These are phyloP conservation scores for Castanea crenata DNA, from an alignment of 306 rosid genomes.

Conservation along the genomic window DNA sequence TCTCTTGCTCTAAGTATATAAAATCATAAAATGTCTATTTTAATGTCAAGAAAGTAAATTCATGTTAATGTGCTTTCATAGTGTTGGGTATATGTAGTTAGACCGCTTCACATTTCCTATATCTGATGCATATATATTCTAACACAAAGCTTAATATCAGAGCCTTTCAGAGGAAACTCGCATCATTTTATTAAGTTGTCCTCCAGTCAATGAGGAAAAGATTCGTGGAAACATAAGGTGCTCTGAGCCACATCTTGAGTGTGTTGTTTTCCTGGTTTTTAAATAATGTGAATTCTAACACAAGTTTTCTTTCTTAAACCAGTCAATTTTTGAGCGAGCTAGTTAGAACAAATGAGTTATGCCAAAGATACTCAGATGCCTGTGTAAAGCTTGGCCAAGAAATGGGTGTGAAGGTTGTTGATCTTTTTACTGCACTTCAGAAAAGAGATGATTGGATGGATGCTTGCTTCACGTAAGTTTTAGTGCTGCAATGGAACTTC, in stretches of 20 bases:
- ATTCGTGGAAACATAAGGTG: constrained; percentile 59
- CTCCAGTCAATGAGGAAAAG: constrained; percentile 77
- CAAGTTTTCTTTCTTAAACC: constrained; percentile 21
- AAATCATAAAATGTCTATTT: neutral
- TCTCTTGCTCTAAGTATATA: neutral
- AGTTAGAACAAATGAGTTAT: constrained; percentile 85
- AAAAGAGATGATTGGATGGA: constrained; percentile 64
- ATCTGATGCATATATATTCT: constrained; percentile 28
- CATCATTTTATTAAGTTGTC: constrained; percentile 67
- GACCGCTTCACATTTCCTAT: neutral
- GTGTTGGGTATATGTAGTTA: neutral
- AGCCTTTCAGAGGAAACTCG: constrained; percentile 75
- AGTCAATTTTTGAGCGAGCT: constrained; percentile 61
- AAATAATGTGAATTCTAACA: neutral
- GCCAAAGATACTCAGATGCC: constrained; percentile 76
- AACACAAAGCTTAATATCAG: constrained; percentile 40
- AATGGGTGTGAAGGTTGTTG: constrained; percentile 64
- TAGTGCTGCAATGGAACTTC: neutral
- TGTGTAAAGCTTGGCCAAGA: constrained; percentile 75
- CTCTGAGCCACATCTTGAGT: constrained; percentile 14
- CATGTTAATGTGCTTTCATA: neutral
- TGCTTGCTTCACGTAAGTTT: constrained; percentile 75
- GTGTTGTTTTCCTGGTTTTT: constrained; percentile 1
- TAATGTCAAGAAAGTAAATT: neutral
- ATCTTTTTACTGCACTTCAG: constrained; percentile 76